These are phyloP conservation scores for Fusarium siculi DNA, from an alignment of 2,329 filamentous ascomycete genomes.

Conservation along the genomic window DNA sequence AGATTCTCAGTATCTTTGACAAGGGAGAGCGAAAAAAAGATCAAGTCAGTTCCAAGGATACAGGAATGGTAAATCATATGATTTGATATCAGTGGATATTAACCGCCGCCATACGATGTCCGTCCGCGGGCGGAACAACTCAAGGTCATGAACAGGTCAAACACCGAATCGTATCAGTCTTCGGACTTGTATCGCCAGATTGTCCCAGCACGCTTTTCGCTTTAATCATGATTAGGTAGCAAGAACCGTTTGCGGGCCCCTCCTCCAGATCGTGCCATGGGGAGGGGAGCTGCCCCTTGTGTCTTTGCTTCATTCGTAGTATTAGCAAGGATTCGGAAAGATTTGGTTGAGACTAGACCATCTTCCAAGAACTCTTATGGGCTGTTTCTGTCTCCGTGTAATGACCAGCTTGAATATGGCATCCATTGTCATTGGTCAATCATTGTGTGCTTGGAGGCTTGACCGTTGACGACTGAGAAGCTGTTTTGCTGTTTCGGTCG, in stretches of 20 bases:
- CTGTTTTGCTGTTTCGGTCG: constrained; percentile 20
- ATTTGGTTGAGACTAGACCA: constrained; percentile 21
- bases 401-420: background rate
- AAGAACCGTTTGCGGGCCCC: constrained; percentile 22
- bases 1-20: constrained; percentile 21
- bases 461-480: constrained; percentile 22
- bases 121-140: background rate
- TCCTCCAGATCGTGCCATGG: constrained; percentile 30
- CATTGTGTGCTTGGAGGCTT: constrained; percentile 16
- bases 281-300: constrained; percentile 6
- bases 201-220: background rate
- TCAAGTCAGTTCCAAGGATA: constrained; percentile 20
- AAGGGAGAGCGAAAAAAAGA: constrained; percentile 13
- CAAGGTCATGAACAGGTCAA: background rate
- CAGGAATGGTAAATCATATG: constrained; percentile 34
- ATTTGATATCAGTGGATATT: constrained; percentile 33
- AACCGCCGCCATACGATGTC: constrained; percentile 10
- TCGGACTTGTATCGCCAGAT: constrained; percentile 16
- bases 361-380: constrained; percentile 15
- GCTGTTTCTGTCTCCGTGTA: constrained; percentile 22
- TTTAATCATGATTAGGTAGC: constrained; percentile 13
- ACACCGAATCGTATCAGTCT: constrained; percentile 18
- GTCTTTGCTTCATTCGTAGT: constrained; percentile 9
- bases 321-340: constrained; percentile 13
- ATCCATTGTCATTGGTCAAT: constrained; percentile 17